A percentile compares a stretch with the other conserved stretches of the same genome.
Evolutionary conservation across 1,139 yeast genomes (phyloP).

Genomic region (Eremothecium gossypii): DNA sequence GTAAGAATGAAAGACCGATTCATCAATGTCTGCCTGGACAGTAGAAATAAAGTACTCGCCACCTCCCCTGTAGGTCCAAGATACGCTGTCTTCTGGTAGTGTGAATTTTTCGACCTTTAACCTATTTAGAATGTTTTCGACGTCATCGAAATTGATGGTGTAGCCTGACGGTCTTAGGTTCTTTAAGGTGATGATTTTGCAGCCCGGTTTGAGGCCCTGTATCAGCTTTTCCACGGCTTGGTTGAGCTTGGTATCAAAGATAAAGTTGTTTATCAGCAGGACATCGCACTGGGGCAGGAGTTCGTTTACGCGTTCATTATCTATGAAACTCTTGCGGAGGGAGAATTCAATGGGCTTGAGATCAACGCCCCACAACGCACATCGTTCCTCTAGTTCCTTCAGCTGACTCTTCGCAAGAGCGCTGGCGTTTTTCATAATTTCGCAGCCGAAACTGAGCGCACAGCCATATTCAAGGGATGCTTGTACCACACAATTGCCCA

Average conservation of each 20-base stretch:
- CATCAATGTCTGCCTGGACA: slow-evolving; percentile 41
- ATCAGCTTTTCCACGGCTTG: slow-evolving; percentile 59
- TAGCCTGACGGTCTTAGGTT: slow-evolving; percentile 50
- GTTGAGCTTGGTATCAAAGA: slow-evolving; percentile 68
- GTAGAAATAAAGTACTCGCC: slow-evolving; percentile 69
- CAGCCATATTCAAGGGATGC: slow-evolving; percentile 86
- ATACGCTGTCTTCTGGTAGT: slow-evolving; percentile 64
- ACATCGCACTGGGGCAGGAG: slow-evolving; percentile 59
- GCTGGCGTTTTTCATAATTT: slow-evolving; percentile 78
- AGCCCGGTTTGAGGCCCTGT: slow-evolving; percentile 57
- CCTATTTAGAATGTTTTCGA: slow-evolving; percentile 55
- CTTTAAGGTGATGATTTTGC: slow-evolving; percentile 69
- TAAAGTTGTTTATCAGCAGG: slow-evolving; percentile 69
- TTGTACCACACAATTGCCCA: slow-evolving; percentile 84
- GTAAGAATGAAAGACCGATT: slow-evolving; percentile 30
- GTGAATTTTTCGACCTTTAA: slow-evolving; percentile 55
- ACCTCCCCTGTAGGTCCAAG: slow-evolving; percentile 87
- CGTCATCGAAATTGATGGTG: slow-evolving; percentile 43
- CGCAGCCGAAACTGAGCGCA: slow-evolving; percentile 71
- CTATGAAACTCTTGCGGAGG: slow-evolving; percentile 61
- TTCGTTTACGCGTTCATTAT: slow-evolving; percentile 46
- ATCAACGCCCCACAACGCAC: slow-evolving; percentile 53
- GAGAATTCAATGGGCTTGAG: slow-evolving; percentile 51
- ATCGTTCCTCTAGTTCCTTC: slow-evolving; percentile 47
- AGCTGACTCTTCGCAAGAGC: slow-evolving; percentile 54